Evolutionary conservation across 441 rosid species (phyloP).

Genomic region (Macaranga tanarius): DNA sequence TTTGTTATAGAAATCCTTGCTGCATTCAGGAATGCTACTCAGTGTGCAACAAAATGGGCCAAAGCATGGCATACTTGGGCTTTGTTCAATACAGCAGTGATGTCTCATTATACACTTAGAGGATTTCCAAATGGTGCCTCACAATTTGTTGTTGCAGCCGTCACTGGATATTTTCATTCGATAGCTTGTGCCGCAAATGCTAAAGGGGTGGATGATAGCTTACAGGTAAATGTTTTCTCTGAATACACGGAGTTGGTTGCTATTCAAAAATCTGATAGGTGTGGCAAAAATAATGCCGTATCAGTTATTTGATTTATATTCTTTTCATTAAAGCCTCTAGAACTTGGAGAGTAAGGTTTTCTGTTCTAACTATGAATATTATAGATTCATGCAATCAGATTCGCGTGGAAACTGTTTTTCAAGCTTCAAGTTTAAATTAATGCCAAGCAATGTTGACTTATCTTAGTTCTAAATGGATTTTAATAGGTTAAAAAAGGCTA

Average conservation of each 20-base stretch:
- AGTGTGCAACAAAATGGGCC: conserved; percentile 84
- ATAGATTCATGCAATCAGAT: not conserved
- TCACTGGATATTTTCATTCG: conserved; percentile 98
- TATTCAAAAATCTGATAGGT: not conserved
- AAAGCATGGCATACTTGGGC: conserved; percentile 99
- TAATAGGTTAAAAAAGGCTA: too few relatives aligned
- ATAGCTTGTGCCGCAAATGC: conserved; percentile 94
- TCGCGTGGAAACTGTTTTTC: not conserved
- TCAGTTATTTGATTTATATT: not conserved
- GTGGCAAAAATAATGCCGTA: conserved; percentile 7
- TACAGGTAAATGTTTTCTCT: conserved; percentile 63
- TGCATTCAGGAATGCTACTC: conserved; percentile 80
- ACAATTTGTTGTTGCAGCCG: conserved; percentile 93
- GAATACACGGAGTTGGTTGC: conserved; percentile 10
- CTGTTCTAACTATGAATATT: not conserved
- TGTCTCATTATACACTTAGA: conserved; percentile 88
- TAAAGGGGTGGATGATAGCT: conserved; percentile 98
- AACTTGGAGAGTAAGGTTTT: not conserved
- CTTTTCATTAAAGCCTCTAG: not conserved
- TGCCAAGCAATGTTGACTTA: not conserved
- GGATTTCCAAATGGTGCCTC: conserved; percentile 63
- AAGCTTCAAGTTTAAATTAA: not conserved
- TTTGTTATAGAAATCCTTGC: conserved; percentile 68
- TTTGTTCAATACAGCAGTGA: conserved; percentile 94
- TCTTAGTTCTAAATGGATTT: too few relatives aligned